Conservation (phyloP, 441 rosid species). For the Geranium incanum region DNA sequence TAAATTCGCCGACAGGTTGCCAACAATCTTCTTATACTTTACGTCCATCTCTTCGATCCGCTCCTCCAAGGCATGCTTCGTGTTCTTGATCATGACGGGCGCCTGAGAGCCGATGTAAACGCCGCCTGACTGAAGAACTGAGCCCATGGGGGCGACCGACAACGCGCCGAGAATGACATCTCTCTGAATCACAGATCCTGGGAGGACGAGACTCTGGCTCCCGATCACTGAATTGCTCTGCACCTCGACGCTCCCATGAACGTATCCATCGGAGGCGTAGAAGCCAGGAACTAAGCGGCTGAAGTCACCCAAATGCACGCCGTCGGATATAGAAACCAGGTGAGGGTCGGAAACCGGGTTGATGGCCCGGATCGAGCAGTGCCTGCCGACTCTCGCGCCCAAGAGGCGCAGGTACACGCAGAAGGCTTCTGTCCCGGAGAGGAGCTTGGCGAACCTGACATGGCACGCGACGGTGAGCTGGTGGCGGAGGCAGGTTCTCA, state of each 20-base stretch:
- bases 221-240: constrained; percentile 59
- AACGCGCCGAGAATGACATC: constrained; percentile 63
- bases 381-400: constrained; percentile 50
- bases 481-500: constrained; percentile 43
- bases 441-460: constrained; percentile 52
- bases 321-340: constrained; percentile 39
- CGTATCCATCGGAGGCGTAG: constrained; percentile 38
- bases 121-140: constrained; percentile 51
- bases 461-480: constrained; percentile 53
- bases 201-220: constrained; percentile 58
- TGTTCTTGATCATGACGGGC: constrained; percentile 59
- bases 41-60: constrained; percentile 69
- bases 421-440: constrained; percentile 65
- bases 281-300: constrained; percentile 46
- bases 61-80: constrained; percentile 54
- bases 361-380: constrained; percentile 63
- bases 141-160: constrained; percentile 52
- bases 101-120: constrained; percentile 54
- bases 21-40: constrained; percentile 56
- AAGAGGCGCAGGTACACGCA: constrained; percentile 49
- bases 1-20: constrained; percentile 52
- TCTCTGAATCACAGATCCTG: constrained; percentile 41
- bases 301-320: constrained; percentile 70
- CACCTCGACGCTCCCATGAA: constrained; percentile 34
- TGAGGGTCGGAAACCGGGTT: constrained; percentile 54